A percentile compares a stretch with the other conserved stretches of the same genome.
Conservation (phyloP, 345 rosid species). For the Mallotus nudiflorus region DNA sequence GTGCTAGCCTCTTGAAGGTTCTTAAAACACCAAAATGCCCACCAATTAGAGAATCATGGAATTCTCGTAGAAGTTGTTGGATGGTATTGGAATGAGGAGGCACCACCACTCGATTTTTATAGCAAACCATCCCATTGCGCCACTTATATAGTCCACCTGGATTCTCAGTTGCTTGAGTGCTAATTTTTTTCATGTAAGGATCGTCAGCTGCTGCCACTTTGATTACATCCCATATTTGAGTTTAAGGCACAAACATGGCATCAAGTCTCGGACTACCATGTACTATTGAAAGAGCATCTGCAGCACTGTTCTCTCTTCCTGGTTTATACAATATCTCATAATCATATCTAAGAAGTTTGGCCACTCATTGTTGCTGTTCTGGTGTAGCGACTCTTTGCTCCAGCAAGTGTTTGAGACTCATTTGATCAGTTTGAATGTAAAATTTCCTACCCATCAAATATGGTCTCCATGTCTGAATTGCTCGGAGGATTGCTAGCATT, state of each 20-base stretch:
- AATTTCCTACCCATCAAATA: not conserved
- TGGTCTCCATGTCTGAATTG: not conserved
- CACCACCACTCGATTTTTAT: not conserved
- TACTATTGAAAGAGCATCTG: not conserved
- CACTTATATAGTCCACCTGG: not conserved
- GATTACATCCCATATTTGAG: not conserved
- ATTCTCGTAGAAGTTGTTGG: not conserved
- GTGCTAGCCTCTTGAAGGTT: conserved; percentile 1
- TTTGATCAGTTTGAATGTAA: not conserved
- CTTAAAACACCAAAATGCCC: not conserved
- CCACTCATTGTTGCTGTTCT: not conserved
- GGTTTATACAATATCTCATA: not conserved
- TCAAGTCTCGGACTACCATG: not conserved
- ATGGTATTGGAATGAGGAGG: not conserved
- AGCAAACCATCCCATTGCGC: not conserved
- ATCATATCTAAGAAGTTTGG: not conserved
- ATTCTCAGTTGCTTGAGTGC: not conserved
- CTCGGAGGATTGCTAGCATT: not conserved
- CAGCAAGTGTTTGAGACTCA: not conserved
- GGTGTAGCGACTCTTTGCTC: not conserved
- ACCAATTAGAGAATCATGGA: not conserved
- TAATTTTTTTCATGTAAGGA: not conserved
- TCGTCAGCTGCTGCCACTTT: not conserved
- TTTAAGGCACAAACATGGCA: not conserved
- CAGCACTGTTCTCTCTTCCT: not conserved